Evolutionary conservation across 2,329 filamentous ascomycete species (phyloP).

Genomic region (Pseudogymnoascus sp.): DNA sequence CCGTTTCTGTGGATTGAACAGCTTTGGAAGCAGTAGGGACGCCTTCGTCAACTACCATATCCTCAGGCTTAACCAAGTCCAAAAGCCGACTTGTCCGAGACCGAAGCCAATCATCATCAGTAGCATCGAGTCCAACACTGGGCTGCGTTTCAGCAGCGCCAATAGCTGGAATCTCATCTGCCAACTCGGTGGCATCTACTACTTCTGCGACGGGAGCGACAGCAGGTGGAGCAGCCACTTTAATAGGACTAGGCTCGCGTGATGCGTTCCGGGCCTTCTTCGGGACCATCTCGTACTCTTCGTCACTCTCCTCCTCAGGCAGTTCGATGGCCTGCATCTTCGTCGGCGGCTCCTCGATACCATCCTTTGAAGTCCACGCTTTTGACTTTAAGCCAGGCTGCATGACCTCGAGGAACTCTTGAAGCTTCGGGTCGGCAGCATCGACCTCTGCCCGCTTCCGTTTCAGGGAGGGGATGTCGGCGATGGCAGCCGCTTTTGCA

Average conservation of each 20-base stretch:
- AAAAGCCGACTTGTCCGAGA: constrained; percentile 80
- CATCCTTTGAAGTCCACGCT: constrained; percentile 49
- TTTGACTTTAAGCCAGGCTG: constrained; percentile 58
- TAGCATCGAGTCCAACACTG: constrained; percentile 29
- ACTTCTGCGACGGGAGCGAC: constrained; percentile 10
- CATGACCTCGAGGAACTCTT: constrained; percentile 82
- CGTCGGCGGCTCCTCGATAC: constrained; percentile 33
- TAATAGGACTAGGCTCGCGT: constrained; percentile 1
- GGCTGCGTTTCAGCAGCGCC: constrained; percentile 22
- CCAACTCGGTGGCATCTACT: constrained; percentile 1
- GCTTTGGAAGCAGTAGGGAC: constrained; percentile 20
- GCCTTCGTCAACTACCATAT: constrained; percentile 42
- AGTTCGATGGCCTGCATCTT: constrained; percentile 37
- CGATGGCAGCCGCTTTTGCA: constrained; percentile 27
- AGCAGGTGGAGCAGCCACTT: neutral
- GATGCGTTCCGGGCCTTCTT: constrained; percentile 38
- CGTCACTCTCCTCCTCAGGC: constrained; percentile 57
- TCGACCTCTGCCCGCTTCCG: constrained; percentile 55
- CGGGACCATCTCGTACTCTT: constrained; percentile 65
- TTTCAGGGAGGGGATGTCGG: constrained; percentile 48
- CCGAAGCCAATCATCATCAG: constrained; percentile 77
- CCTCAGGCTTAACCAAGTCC: constrained; percentile 59
- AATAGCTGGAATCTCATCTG: constrained; percentile 10
- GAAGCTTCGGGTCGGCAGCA: constrained; percentile 67
- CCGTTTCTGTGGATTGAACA: constrained; percentile 13